Conservation (phyloP, 108 stramenopile genomes). For the Skeletonema costatum region DNA sequence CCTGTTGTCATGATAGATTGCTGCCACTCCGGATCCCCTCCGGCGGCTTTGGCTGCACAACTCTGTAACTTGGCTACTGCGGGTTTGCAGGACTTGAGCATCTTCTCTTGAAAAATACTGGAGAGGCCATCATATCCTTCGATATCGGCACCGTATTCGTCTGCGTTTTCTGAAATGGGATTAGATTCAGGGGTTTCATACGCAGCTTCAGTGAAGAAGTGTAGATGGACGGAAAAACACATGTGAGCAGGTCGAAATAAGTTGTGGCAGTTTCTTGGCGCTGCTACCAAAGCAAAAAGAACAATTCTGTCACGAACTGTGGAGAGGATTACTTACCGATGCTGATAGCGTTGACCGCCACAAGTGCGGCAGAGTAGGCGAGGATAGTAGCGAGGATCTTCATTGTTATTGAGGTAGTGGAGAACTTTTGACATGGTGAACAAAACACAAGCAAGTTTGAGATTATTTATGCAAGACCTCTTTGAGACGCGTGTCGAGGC, state of each 20-base stretch:
- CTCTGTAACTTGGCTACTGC: background rate
- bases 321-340: too few relatives aligned
- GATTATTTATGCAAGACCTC: too few relatives aligned
- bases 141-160: background rate
- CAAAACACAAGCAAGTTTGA: too few relatives aligned
- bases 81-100: background rate
- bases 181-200: background rate
- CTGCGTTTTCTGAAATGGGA: background rate
- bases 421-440: too few relatives aligned
- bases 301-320: too few relatives aligned
- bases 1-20: background rate
- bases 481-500: background rate
- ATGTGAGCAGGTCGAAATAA: too few relatives aligned
- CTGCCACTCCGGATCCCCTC: background rate
- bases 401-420: background rate
- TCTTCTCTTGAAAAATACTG: too few relatives aligned
- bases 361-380: background rate
- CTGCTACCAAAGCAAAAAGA: too few relatives aligned
- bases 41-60: background rate
- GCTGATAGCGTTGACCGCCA: background rate
- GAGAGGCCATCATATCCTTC: too few relatives aligned
- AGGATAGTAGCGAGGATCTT: background rate
- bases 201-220: background rate
- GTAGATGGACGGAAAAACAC: too few relatives aligned
- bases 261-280: too few relatives aligned